phyloP scores from a whole-genome alignment of 768 basidiomycete species.

The Butyriboletus loyo region DNA sequence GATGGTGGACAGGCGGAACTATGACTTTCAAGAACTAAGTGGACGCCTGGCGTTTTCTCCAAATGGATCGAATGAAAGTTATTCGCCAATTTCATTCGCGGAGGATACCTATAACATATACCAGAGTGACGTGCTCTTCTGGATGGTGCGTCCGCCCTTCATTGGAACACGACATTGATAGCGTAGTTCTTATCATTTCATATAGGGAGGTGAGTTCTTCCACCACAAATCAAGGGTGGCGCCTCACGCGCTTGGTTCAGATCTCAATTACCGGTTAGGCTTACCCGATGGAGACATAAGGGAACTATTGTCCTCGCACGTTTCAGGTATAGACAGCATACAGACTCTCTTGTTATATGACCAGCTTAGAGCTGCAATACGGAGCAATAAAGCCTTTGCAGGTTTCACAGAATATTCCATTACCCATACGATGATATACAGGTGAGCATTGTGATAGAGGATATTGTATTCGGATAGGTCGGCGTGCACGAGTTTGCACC shows the following conservation, averaged over 20 bases:
- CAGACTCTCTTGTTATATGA: slow-evolving; percentile 54
- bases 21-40: slow-evolving; percentile 70
- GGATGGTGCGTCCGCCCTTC: slow-evolving; percentile 53
- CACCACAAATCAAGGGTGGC: neutral
- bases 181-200: neutral
- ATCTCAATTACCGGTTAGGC: slow-evolving; percentile 79
- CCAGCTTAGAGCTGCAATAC: slow-evolving; percentile 59
- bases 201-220: slow-evolving; percentile 52
- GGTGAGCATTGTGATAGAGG: slow-evolving; percentile 75
- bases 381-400: slow-evolving; percentile 52
- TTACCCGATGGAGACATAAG: slow-evolving; percentile 63
- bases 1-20: slow-evolving; percentile 68
- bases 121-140: slow-evolving; percentile 70
- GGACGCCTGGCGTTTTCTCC: slow-evolving; percentile 53
- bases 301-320: slow-evolving; percentile 44
- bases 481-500: slow-evolving; percentile 93
- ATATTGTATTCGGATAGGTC: slow-evolving; percentile 99
- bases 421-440: slow-evolving; percentile 77
- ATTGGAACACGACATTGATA: neutral
- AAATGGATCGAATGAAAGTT: slow-evolving; percentile 6
- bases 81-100: neutral
- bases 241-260: slow-evolving; percentile 34
- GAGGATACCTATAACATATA: slow-evolving; percentile 37
- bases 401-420: slow-evolving; percentile 59
- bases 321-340: slow-evolving; percentile 41